Percentiles rank a stretch among this genome's conserved stretches.
Evolutionary conservation across 257 asterid species (phyloP).

Genomic region (Catharanthus roseus): DNA sequence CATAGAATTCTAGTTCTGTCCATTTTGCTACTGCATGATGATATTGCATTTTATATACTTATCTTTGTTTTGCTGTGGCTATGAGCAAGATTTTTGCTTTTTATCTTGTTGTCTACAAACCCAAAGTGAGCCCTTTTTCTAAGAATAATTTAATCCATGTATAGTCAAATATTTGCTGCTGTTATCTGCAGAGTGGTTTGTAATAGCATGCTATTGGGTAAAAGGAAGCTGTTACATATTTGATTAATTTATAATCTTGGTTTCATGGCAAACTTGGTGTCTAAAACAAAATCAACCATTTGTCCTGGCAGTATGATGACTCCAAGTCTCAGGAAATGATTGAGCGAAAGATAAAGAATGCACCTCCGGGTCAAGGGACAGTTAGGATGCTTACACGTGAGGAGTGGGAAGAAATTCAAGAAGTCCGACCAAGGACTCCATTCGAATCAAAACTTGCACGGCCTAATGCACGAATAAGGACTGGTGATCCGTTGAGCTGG

Average conservation of each 20-base stretch:
- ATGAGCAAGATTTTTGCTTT: background rate
- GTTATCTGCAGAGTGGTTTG: background rate
- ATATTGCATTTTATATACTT: too few species aligned
- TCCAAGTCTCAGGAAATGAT: slow-evolving; percentile 63
- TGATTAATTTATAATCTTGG: background rate
- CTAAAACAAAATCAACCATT: background rate
- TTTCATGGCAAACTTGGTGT: background rate
- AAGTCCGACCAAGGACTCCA: slow-evolving; percentile 77
- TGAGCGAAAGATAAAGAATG: slow-evolving; percentile 68
- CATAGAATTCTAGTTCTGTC: background rate
- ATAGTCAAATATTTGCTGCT: background rate
- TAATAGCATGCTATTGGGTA: background rate
- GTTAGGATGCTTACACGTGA: slow-evolving; percentile 87
- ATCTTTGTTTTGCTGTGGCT: too few species aligned
- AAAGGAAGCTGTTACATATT: too few species aligned
- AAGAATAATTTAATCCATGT: background rate
- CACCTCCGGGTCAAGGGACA: slow-evolving; percentile 85
- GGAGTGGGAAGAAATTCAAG: slow-evolving; percentile 83
- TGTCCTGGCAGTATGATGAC: slow-evolving; percentile 62
- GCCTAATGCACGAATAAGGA: slow-evolving; percentile 45
- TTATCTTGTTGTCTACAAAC: background rate
- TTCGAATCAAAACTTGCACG: slow-evolving; percentile 82
- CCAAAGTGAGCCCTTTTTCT: background rate
- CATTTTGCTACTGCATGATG: background rate
- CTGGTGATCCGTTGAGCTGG: slow-evolving; percentile 29